phyloP scores from a whole-genome alignment of 352 stramenopile species.

The Phytophthora pinifolia region DNA sequence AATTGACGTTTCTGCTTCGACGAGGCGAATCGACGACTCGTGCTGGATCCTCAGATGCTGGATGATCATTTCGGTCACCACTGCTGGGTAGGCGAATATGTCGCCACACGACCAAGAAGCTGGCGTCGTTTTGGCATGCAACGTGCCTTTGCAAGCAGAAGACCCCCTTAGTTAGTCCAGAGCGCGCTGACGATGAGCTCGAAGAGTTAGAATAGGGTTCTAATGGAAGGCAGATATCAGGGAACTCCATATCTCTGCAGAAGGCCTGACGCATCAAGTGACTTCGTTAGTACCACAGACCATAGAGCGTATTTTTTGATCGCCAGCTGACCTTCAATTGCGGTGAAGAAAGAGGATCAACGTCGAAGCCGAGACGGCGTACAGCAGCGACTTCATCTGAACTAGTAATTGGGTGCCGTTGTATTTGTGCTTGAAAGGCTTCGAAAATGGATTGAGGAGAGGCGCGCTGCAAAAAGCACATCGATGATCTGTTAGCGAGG shows the following conservation, averaged over 20 bases:
- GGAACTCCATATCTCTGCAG: slow-evolving; percentile 42
- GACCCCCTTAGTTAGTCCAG: slow-evolving; percentile 12
- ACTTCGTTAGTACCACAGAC: background rate
- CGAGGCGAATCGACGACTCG: background rate
- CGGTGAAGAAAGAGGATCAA: slow-evolving; percentile 20
- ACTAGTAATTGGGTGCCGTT: background rate
- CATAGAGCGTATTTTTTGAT: slow-evolving; percentile 1
- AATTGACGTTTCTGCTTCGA: background rate
- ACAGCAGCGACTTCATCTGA: slow-evolving; percentile 28
- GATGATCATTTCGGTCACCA: background rate
- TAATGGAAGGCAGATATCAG: slow-evolving; percentile 15
- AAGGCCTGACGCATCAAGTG: slow-evolving; percentile 26
- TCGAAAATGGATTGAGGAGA: slow-evolving; percentile 44
- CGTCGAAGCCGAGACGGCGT: slow-evolving; percentile 35
- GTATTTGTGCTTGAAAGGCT: slow-evolving; percentile 21
- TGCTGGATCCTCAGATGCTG: background rate
- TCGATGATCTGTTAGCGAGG: too few relatives aligned
- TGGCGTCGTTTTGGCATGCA: slow-evolving; percentile 25
- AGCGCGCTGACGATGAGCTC: background rate
- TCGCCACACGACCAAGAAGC: slow-evolving; percentile 49
- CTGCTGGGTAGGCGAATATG: slow-evolving; percentile 14
- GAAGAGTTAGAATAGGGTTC: background rate
- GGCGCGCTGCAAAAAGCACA: slow-evolving; percentile 30
- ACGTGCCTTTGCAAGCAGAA: slow-evolving; percentile 55
- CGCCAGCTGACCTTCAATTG: slow-evolving; percentile 37